Evolutionary conservation across 139 green algal genomes (phyloP).

Genomic region (Marvania coccoides): DNA sequence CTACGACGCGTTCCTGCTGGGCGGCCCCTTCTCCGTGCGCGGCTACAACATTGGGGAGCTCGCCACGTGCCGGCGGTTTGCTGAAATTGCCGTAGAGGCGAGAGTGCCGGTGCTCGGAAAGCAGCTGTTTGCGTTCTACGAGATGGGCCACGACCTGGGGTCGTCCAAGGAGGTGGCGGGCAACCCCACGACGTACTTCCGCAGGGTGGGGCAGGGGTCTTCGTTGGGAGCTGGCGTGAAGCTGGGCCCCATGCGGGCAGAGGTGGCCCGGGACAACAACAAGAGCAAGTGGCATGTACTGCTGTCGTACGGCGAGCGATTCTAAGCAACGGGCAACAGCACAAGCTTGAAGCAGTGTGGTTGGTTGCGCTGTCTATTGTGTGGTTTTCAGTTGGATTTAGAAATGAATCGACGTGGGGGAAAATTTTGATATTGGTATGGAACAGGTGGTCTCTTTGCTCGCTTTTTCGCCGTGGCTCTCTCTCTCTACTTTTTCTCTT

Average conservation of each 20-base stretch:
- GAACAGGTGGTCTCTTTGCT: too few relatives aligned
- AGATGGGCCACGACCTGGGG: slow-evolving; percentile 81
- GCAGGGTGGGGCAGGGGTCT: slow-evolving; percentile 69
- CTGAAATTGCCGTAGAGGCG: slow-evolving; percentile 78
- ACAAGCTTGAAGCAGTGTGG: too few relatives aligned
- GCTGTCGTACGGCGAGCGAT: slow-evolving; percentile 87
- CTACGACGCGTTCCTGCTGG: slow-evolving; percentile 92
- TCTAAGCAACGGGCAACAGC: slow-evolving; percentile 65
- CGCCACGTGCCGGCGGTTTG: slow-evolving; percentile 63
- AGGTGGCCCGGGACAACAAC: slow-evolving; percentile 84
- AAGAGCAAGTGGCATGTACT: slow-evolving; percentile 60
- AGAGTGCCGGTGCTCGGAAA: slow-evolving; percentile 59
- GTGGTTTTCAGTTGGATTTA: not conserved
- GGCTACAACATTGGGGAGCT: slow-evolving; percentile 93
- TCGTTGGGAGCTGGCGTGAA: slow-evolving; percentile 76
- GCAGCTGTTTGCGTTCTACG: slow-evolving; percentile 80
- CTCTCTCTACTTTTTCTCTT: not conserved
- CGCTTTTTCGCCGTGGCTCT: not conserved
- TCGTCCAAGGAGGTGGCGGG: slow-evolving; percentile 55
- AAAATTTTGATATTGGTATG: too few relatives aligned
- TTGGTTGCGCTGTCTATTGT: too few relatives aligned
- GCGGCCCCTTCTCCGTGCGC: slow-evolving; percentile 85
- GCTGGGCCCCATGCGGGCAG: slow-evolving; percentile 67
- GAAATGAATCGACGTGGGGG: not conserved
- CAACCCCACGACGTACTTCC: slow-evolving; percentile 91